Evolutionary conservation across 148 eudicot genomes (phyloP).

Genomic region (Rhododendron ferrugineum): DNA sequence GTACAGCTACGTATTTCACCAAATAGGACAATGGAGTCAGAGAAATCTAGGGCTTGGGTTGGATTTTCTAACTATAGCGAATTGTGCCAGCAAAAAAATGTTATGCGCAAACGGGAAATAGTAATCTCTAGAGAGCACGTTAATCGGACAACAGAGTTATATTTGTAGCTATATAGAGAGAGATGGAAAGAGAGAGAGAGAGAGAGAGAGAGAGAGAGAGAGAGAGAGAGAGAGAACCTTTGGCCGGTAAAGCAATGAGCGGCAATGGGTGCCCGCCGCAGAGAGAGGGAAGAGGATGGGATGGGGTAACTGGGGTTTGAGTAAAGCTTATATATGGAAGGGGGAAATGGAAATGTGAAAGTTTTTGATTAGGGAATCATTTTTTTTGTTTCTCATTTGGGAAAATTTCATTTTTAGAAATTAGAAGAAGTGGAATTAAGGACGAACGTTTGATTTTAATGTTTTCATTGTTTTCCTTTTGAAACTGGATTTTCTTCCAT

Average conservation of each 20-base stretch:
- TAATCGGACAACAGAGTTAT: background rate
- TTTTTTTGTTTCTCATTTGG: too few relatives aligned
- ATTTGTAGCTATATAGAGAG: background rate
- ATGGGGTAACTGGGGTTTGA: background rate
- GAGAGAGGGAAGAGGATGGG: background rate
- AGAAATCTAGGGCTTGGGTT: background rate
- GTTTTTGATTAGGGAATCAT: background rate
- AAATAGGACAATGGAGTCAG: background rate
- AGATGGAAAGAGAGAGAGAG: background rate
- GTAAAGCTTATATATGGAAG: background rate
- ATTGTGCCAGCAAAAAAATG: background rate
- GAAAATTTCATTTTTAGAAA: too few relatives aligned
- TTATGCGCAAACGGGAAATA: background rate
- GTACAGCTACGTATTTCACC: background rate
- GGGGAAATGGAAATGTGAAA: background rate
- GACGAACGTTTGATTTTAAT: background rate
- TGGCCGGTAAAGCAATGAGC: constrained; percentile 2
- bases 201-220: background rate
- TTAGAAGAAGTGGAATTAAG: too few relatives aligned
- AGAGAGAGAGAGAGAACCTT: constrained; percentile 3
- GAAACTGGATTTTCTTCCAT: background rate
- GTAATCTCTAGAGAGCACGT: background rate
- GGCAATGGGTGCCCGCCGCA: background rate
- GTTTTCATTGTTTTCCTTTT: too few relatives aligned
- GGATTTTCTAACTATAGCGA: background rate